Base-by-base conservation (phyloP, 108 stramenopile genomes). In the Fragilariopsis cylindrus region DNA sequence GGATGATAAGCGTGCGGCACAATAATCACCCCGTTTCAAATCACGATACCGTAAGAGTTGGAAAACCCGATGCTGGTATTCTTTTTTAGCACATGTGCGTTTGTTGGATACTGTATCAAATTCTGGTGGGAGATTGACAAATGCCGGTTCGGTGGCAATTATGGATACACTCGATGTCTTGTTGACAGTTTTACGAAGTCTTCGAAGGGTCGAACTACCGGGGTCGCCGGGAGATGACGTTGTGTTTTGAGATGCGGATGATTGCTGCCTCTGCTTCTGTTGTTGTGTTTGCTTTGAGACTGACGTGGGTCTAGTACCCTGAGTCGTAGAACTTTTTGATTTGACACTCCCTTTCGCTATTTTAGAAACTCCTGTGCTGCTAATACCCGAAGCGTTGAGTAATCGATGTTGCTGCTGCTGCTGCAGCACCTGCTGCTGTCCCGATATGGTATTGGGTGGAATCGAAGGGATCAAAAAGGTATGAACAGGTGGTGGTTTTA, bases 181-280 rank as follows among this genome's bases (percentile, higher is more conserved):
- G 47, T 69, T 80, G 62, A 42, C 46, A 7, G 62, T 63, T 65
- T 88, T 88, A 21, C 90, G 82, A 7, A 71, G 65, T 72, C 84
- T 85, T 5, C 92, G 86, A 12, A 92, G 69, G 0, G 92, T 89
- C 5, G 92, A 92, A 6, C 82, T 84, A 40, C 75, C 63, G 4
- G 86, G 72, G 48, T 83, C 77, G 7, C 79, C 85, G 41, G 77
- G 74, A 9, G 81, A 77, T 41, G 67, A 5, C 2, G 67, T 66
- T 19, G 57, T 39, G 2, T 39, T 45, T 42, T 41, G 11, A 42
- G 71, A 7, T 48, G 50, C 16, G 30, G 76, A 5, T 1, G 75
- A 30, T 52, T 65, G 54, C 40, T 48, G 67, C 9, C 19, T 30
- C 40, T 41, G 69, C 46, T 70, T n/a, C 19, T 67, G 45, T 9